Base-by-base conservation (phyloP, 1,139 yeast species). In the Suhomyces maxii region DNA sequence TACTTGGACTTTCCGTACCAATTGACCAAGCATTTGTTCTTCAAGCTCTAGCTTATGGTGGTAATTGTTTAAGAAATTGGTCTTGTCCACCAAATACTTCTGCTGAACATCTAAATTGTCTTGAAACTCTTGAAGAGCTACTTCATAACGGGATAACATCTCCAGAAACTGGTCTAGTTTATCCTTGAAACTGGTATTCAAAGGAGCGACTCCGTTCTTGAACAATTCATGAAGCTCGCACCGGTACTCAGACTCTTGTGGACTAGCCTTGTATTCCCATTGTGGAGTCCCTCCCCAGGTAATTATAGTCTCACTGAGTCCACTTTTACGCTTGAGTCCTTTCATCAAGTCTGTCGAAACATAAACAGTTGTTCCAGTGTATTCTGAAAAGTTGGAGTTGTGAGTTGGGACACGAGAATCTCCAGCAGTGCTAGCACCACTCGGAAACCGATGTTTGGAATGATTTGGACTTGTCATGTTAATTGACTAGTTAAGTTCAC, bases 131-230 rank as follows among this genome's bases (percentile, higher is more conserved):
- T 26, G 28, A 11, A 49, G 41, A 18, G 44, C 43, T 5, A 4
- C 26, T 25, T 46, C 49, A 32, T 45, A 48, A 7, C 31, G 37
- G 4, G 36, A 37, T 23, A 48, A 35, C 32, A 37, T 41, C 6
- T 7, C 37, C 25, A 38, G 40, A 12, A 45, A 34, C 14, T 32
- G 23, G 6, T 36, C 41, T 7, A 42, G 26, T 6, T 35, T 26
- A 4, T 26, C 26, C 23, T 31, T 30, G 8, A 18, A 26, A 25
- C 12, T 35, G 10, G 7, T 11, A 13, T 9, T 30, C 5, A 26
- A 7, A 3, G 42, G 36, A 10, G 26, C 25, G 3, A 23, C 25
- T 8, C 42, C 39, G 8, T 36, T 14, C 9, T 36, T 9, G 23
- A 36, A 28, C 11, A 44, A 30, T 18, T 36, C 14, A 7, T 35